Percentiles rank a stretch among this genome's conserved stretches.
Conservation (phyloP, 2,329 filamentous ascomycete species). For the Colletotrichum sp. region DNA sequence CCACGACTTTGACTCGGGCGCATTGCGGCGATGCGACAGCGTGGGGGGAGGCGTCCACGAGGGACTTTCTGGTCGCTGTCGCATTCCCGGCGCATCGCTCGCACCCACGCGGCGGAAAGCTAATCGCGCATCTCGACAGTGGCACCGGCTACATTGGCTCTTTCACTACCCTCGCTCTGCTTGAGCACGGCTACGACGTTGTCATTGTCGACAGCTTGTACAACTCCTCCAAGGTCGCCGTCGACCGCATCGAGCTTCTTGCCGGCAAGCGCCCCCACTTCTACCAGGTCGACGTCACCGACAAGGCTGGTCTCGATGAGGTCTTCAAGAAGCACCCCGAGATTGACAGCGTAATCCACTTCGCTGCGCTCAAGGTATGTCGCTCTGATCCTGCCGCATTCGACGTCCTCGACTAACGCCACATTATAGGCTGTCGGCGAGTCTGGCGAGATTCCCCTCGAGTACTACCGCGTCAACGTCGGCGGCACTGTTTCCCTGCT, state of each 20-base stretch:
- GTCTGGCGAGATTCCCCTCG: constrained; percentile 89
- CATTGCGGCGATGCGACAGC: not conserved
- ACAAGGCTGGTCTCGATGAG: constrained; percentile 81
- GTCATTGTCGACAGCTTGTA: constrained; percentile 96
- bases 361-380: constrained; percentile 90
- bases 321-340: constrained; percentile 89
- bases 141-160: constrained; percentile 99
- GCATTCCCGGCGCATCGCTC: not conserved
- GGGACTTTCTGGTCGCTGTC: not conserved
- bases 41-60: not conserved
- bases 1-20: not conserved
- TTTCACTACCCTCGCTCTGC: constrained; percentile 90
- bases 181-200: constrained; percentile 94
- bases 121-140: constrained; percentile 52
- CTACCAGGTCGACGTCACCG: constrained; percentile 85
- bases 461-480: constrained; percentile 98
- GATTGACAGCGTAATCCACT: constrained; percentile 98
- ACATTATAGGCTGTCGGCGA: constrained; percentile 85
- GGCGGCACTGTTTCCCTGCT: constrained; percentile 89
- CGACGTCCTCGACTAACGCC: not conserved
- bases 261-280: constrained; percentile 86
- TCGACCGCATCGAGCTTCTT: constrained; percentile 96
- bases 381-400: not conserved
- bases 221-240: constrained; percentile 90
- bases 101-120: not conserved